Evolutionary conservation across 441 rosid species (phyloP).

Genomic region (Pelargonium cotyledonis): DNA sequence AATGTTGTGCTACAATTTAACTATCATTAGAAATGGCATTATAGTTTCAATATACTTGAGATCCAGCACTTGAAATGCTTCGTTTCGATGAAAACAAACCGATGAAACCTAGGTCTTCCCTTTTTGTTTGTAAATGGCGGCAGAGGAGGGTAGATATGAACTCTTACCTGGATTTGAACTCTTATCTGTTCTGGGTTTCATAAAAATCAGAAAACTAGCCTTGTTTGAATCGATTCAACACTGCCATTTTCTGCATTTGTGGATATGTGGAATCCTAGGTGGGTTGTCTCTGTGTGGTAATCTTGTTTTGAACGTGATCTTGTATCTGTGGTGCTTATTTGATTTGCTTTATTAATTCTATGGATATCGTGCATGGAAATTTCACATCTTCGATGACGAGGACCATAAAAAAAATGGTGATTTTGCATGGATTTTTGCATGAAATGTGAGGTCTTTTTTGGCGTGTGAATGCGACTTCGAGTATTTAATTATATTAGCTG

Average conservation of each 20-base stretch:
- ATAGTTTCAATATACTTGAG: background rate
- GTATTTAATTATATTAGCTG: background rate
- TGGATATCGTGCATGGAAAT: background rate
- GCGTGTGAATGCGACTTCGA: background rate
- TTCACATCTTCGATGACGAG: background rate
- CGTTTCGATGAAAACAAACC: conserved; percentile 17
- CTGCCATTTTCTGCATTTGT: conserved; percentile 4
- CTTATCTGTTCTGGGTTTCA: conserved; percentile 6
- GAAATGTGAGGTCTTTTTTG: background rate
- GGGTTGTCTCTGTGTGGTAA: conserved; percentile 1
- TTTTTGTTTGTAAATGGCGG: conserved; percentile 5
- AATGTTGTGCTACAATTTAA: too few relatives aligned
- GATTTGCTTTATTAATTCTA: background rate
- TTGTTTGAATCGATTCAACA: conserved; percentile 20
- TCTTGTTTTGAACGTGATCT: conserved; percentile 20
- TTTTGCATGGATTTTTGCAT: background rate
- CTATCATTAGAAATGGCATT: background rate
- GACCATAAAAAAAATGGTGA: background rate
- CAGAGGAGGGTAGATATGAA: conserved; percentile 4
- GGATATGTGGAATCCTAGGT: conserved; percentile 18
- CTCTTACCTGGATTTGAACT: background rate
- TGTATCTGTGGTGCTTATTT: background rate
- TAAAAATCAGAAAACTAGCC: background rate
- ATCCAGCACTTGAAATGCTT: background rate
- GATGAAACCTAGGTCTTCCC: conserved; percentile 18